Evolutionary conservation across 1,284 basidiomycete genomes (phyloP), one percentile per base, ranked within the genome.

Genomic region (Naganishia sp.): DNA sequence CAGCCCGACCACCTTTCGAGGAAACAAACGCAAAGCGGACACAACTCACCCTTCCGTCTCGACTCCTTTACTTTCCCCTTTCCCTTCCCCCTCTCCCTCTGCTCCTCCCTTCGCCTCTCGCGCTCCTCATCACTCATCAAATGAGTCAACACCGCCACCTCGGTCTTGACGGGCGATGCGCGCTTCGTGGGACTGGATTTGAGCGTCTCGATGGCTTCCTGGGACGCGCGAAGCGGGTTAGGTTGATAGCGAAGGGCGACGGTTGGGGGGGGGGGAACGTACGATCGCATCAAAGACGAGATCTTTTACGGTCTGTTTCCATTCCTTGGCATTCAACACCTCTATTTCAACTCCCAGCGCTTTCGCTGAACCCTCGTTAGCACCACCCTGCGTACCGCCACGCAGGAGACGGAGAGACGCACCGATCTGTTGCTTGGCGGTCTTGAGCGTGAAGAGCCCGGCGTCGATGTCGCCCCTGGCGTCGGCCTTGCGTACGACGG

Each of bases 281-380:
- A 79, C 77, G 32, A 78, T 52, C 42, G 72, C 73, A 9, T 60
- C 66, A 13, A 35, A 35, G 4, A 66, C 64, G 10, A 66, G 49
- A 1, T 66, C 64, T 46, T 66, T 66, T 2, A 66, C 56, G 13
- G 13, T 28, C 25, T 51, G 41, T 53, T 66, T 66, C 64, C 64
- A 66, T 42, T 70, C 57, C n/a, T 53, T 68, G 0, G 56, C 69
- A 23, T 72, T 72, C 55, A 75, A 46, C 2, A 54, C 71, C 18
- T 70, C 71, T 7, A 58, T 42, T 3, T 67, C 66, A 11, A 79
- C 54, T 2, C 73, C 72, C 69, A 79, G 67, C 3, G 41, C 43
- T n/a, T 63, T 39, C 11, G 61, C 66, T 67, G 28, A 5, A 28
- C 5, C 28, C 28, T 28, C 28, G 28, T 28, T 5, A 28, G 28